Base-by-base conservation (phyloP, 305 asterid species). In the Plantago lanceolata region DNA sequence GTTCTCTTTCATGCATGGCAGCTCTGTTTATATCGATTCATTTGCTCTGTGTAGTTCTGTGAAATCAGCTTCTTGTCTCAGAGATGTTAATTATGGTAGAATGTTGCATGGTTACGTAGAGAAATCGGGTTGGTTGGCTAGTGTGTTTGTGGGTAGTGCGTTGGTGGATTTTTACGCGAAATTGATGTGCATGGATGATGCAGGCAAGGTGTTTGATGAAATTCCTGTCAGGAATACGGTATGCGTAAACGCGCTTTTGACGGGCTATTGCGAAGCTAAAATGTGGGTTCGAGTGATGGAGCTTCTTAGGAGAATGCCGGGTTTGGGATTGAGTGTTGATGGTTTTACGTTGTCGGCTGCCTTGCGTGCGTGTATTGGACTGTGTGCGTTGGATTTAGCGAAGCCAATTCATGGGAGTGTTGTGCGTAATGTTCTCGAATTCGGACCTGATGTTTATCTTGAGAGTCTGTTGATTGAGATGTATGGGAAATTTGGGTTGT, bases 401-500 rank as follows among this genome's bases (percentile, higher is more conserved):
- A 81, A 71, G 79, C 92, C 89, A 69, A 68, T 85, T 64, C 98
- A 87, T 37, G 91, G 83, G 8, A 72, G 61, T 51, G 70, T 75
- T 47, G 50, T 85, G 7, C 85, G 94, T 14, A 58, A 61, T 17
- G 57, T 78, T 33, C 24, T 20, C 51, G 72, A 82, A 51, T 43
- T 79, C 43, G 84, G 76, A 68, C 64, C 47, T 6, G 94, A 89
- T 67, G 78, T 87, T 61, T 84, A 76, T 68, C 68, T 92, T 11
- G 88, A 82, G 79, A 84, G 95, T 65, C 63, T 89, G 73, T 73
- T 92, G 76, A 81, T 93, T 59, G 97, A 89, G 68, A 81, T 87
- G 90, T 89, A 93, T 69, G 97, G 98, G 0, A 93, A 83, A 69
- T 82, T 85, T 73, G 97, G 98, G 49, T 67, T 76, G 6, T 75